Conservation (phyloP, 768 basidiomycete genomes). For the Termitomyces sp. region DNA sequence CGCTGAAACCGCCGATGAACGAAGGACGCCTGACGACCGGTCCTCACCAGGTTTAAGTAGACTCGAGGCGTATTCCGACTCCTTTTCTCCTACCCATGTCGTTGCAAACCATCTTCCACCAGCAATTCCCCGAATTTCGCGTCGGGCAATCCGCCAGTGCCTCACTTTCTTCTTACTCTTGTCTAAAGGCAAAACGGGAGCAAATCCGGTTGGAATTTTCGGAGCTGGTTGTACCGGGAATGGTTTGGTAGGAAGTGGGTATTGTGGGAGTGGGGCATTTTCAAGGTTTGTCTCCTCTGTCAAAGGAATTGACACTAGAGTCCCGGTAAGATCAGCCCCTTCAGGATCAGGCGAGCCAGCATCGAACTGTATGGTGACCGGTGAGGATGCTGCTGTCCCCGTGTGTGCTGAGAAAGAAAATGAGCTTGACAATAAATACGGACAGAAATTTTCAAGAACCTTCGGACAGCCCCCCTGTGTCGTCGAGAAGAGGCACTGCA, state of each 20-base stretch:
- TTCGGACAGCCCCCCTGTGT: slow-evolving; percentile 54
- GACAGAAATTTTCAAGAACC: slow-evolving; percentile 26
- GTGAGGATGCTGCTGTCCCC: slow-evolving; percentile 71
- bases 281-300: slow-evolving; percentile 49
- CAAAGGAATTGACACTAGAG: slow-evolving; percentile 21
- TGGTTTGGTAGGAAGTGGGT: slow-evolving; percentile 77
- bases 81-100: slow-evolving; percentile 83
- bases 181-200: slow-evolving; percentile 62
- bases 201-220: slow-evolving; percentile 71
- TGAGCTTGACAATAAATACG: not conserved
- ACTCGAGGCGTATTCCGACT: slow-evolving; percentile 52
- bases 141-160: slow-evolving; percentile 67
- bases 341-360: slow-evolving; percentile 48
- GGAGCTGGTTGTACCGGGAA: slow-evolving; percentile 76
- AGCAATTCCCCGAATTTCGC: slow-evolving; percentile 77
- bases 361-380: slow-evolving; percentile 45
- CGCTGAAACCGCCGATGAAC: slow-evolving; percentile 34
- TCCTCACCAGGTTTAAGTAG: slow-evolving; percentile 23
- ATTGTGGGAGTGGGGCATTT: slow-evolving; percentile 58
- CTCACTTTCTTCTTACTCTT: slow-evolving; percentile 55
- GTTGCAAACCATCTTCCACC: slow-evolving; percentile 78
- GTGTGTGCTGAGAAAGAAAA: slow-evolving; percentile 39
- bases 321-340: slow-evolving; percentile 17
- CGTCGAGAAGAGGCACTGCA: slow-evolving; percentile 37
- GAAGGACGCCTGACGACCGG: slow-evolving; percentile 26